A percentile compares a stretch with the other conserved stretches of the same genome.
Conservation (phyloP, 768 basidiomycete genomes). For the Coprinopsis marcescibilis region DNA sequence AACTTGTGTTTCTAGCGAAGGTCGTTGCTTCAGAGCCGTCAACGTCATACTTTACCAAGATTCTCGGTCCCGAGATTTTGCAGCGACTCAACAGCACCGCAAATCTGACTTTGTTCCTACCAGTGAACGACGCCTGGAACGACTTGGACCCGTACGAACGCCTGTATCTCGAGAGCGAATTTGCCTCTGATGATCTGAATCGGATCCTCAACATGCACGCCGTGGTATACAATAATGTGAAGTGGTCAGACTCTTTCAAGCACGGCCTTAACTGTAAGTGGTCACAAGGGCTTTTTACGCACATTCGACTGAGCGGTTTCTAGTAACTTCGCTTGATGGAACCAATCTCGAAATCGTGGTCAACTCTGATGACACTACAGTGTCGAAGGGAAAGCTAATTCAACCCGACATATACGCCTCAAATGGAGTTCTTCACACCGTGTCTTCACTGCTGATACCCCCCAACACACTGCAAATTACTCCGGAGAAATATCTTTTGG, state of each 20-base stretch:
- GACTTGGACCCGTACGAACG: conserved; percentile 70
- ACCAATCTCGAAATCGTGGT: conserved; percentile 54
- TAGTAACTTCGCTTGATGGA: conserved; percentile 71
- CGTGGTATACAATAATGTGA: conserved; percentile 51
- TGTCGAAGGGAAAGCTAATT: conserved; percentile 56
- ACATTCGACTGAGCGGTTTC: conserved; percentile 12
- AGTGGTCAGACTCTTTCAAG: conserved; percentile 61
- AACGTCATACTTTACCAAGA: conserved; percentile 67
- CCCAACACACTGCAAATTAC: conserved; percentile 72
- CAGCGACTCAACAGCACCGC: conserved; percentile 57
- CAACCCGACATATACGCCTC: conserved; percentile 87
- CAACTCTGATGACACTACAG: conserved; percentile 45
- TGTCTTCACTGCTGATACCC: conserved; percentile 79
- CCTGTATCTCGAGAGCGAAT: conserved; percentile 84
- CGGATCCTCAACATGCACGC: conserved; percentile 78
- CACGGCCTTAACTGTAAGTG: conserved; percentile 48
- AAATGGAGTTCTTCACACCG: conserved; percentile 91
- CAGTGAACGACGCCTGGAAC: conserved; percentile 82
- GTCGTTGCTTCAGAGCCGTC: conserved; percentile 54
- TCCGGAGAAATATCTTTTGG: conserved; percentile 91
- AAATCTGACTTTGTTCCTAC: conserved; percentile 84
- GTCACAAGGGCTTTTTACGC: neutral
- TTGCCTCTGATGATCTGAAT: conserved; percentile 72
- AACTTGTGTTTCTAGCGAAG: conserved; percentile 40
- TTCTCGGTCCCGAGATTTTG: conserved; percentile 58